Base-by-base conservation (phyloP, 1,284 basidiomycete species). In the Tylopilus orsonianus region DNA sequence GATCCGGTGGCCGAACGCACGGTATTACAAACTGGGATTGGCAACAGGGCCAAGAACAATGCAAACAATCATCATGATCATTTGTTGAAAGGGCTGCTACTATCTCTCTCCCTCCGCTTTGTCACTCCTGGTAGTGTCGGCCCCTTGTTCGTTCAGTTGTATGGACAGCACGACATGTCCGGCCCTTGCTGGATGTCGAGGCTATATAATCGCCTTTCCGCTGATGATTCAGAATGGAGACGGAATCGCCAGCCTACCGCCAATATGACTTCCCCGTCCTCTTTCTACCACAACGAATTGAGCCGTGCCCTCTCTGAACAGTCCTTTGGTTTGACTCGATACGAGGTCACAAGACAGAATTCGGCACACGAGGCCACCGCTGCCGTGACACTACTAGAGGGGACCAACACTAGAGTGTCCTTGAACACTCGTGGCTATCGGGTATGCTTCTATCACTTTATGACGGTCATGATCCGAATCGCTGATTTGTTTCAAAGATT, bases 281-380 rank as follows among this genome's bases (percentile, higher is more conserved):
- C 56, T 33, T 85, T 86, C 64, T 79, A 72, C 55, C 57, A 70
- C 48, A 61, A 71, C 44, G 85, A 87, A 60, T 71, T 87, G 24
- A 67, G 64, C 19, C 68, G 70, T 34, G 76, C 79, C 20, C 72
- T 87, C 40, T 63, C 65, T 18, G 85, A 87, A 57, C 80, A 86
- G 54, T 67, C 72, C 6, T 83, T 79, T 56, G 79, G 77, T n/a
- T 73, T 87, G 48, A 58, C 68, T 30, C 65, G 67, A 48, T 85
- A 74, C 55, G 65, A 71, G 10, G 58, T 83, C 39, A 50, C 60
- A 2, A 49, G 50, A 14, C 56, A 61, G 44, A 63, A 70, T 1
- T 69, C 73, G 2, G 53, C 69, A 4, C 64, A 74, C 45, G 74
- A 80, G 54, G 80, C 84, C 9, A 68, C 66, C 13, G 83, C 83